These are phyloP conservation scores for Colletotrichum agaves DNA, from an alignment of 2,329 filamentous ascomycete genomes.

Conservation along the genomic window DNA sequence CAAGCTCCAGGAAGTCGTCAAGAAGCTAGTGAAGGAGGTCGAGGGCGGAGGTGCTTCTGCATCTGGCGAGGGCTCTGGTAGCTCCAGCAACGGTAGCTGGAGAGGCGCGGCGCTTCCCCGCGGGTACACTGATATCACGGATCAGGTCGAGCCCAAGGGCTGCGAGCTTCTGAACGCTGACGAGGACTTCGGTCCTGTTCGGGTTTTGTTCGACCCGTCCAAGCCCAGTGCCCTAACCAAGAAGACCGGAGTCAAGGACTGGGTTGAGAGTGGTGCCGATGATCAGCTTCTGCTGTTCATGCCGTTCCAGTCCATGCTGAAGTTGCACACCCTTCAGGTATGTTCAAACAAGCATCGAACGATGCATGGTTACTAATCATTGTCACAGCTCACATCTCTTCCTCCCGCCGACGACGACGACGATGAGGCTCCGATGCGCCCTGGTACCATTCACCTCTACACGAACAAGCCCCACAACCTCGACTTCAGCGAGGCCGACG, in stretches of 20 bases:
- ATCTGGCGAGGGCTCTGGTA: constrained; percentile 53
- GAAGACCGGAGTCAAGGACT: constrained; percentile 73
- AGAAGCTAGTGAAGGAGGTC: constrained; percentile 76
- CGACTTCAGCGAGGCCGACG: constrained; percentile 94
- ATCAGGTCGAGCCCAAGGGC: constrained; percentile 80
- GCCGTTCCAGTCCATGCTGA: constrained; percentile 87
- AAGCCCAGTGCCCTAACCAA: constrained; percentile 74
- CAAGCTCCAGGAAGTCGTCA: constrained; percentile 76
- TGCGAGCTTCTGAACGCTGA: constrained; percentile 91
- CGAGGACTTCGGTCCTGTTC: constrained; percentile 77
- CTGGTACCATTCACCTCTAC: constrained; percentile 85
- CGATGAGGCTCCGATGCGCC: constrained; percentile 82
- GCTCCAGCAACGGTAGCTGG: constrained; percentile 68
- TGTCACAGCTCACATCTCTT: constrained; percentile 80
- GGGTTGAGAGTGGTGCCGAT: constrained; percentile 96
- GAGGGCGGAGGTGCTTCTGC: constrained; percentile 47
- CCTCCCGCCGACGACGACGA: constrained; percentile 71
- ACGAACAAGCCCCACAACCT: constrained; percentile 90
- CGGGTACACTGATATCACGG: constrained; percentile 85
- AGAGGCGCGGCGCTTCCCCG: constrained; percentile 78
- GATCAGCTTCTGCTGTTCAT: constrained; percentile 95
- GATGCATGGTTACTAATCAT: constrained; percentile 11
- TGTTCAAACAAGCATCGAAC: constrained; percentile 31
- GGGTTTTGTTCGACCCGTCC: constrained; percentile 75
- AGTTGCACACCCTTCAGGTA: constrained; percentile 85